Conservation (phyloP, 495 filamentous ascomycete species). For the Neurospora pannonica region DNA sequence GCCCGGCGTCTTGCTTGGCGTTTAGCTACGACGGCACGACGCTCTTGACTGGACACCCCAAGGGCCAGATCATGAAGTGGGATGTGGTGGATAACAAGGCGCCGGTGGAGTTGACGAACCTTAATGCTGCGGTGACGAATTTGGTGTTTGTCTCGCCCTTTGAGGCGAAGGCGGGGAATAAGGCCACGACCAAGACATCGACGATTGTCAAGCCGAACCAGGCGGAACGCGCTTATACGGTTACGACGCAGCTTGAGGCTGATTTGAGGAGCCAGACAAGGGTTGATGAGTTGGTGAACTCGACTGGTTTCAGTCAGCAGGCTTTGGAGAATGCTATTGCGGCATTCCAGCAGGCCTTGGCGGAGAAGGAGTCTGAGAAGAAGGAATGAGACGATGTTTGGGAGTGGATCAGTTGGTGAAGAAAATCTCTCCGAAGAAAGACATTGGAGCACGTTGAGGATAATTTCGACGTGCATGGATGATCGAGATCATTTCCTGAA, state of each 20-base stretch:
- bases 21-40: slow-evolving; percentile 76
- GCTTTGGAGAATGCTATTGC: slow-evolving; percentile 18
- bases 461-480: neutral
- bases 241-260: slow-evolving; percentile 54
- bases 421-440: neutral
- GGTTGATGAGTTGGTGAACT: slow-evolving; percentile 29
- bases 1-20: slow-evolving; percentile 50
- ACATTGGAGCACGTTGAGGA: neutral
- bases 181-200: slow-evolving; percentile 39
- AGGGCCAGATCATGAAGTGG: slow-evolving; percentile 72
- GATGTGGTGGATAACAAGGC: slow-evolving; percentile 49
- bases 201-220: slow-evolving; percentile 64
- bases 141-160: slow-evolving; percentile 52
- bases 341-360: slow-evolving; percentile 20
- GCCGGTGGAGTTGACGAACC: slow-evolving; percentile 53
- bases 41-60: slow-evolving; percentile 71
- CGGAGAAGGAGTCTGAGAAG: slow-evolving; percentile 1
- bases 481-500: neutral
- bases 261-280: slow-evolving; percentile 23
- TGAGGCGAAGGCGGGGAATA: neutral
- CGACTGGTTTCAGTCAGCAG: slow-evolving; percentile 26
- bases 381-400: neutral
- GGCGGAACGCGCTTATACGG: slow-evolving; percentile 57
- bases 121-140: slow-evolving; percentile 73
- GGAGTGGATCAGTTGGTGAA: neutral